Conservation (phyloP, 345 rosid genomes). For the Salix dunnii region DNA sequence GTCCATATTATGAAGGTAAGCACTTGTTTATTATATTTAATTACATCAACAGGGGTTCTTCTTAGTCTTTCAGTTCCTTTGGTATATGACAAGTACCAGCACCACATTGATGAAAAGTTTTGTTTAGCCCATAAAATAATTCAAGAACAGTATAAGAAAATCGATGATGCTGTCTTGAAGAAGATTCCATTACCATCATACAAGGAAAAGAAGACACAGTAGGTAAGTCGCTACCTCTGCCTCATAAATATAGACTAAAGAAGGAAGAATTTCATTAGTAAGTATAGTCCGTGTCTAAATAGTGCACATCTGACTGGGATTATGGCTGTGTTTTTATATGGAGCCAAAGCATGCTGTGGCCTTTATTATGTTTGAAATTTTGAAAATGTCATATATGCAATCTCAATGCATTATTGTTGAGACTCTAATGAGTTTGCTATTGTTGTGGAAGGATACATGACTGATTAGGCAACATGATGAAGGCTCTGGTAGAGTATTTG, state of each 20-base stretch:
- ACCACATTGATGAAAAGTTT: slow-evolving; percentile 65
- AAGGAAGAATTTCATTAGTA: background rate
- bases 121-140: slow-evolving; percentile 36
- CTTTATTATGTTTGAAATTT: background rate
- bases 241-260: background rate
- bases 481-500: background rate
- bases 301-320: background rate
- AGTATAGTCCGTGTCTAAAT: background rate
- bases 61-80: slow-evolving; percentile 68
- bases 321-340: background rate
- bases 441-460: background rate
- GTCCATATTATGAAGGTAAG: background rate
- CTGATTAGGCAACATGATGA: background rate
- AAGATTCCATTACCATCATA: slow-evolving; percentile 45
- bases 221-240: slow-evolving; percentile 36
- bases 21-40: background rate
- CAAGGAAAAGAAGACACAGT: slow-evolving; percentile 71
- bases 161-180: slow-evolving; percentile 42
- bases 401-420: background rate
- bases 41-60: slow-evolving; percentile 51
- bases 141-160: slow-evolving; percentile 52
- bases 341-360: background rate
- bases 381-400: background rate
- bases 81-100: slow-evolving; percentile 65
- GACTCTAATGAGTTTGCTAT: background rate